A percentile compares a stretch with the other conserved stretches of the same genome.
Conservation (phyloP, 1,284 basidiomycete genomes). For the Marasmius tenuissimus region DNA sequence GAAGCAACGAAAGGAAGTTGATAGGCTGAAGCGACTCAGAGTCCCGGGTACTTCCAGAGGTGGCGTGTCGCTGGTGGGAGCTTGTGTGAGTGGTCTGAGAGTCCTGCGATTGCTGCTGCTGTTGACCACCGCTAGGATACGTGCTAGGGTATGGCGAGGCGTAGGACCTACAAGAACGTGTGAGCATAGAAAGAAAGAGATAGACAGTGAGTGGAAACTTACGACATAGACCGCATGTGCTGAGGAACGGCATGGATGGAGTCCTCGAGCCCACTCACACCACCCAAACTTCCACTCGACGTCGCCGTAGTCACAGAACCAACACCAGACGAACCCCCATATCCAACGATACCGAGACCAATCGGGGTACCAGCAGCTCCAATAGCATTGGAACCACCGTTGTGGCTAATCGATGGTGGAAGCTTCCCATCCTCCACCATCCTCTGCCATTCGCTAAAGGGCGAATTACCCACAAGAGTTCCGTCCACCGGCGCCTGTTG, state of each 20-base stretch:
- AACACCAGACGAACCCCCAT: slow-evolving; percentile 3
- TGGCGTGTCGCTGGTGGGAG: slow-evolving; percentile 24
- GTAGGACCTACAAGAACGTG: neutral
- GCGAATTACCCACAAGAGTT: neutral
- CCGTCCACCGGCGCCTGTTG: neutral
- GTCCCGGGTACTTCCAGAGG: slow-evolving; percentile 2
- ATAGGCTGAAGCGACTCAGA: slow-evolving; percentile 55
- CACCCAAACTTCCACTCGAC: neutral
- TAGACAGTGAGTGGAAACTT: neutral
- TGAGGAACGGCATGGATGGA: slow-evolving; percentile 14
- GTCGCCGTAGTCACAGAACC: neutral
- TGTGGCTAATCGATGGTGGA: slow-evolving; percentile 2
- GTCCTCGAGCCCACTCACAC: slow-evolving; percentile 9
- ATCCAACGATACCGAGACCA: slow-evolving; percentile 7
- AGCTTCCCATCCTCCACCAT: neutral
- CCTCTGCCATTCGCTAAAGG: neutral
- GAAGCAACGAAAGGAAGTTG: slow-evolving; percentile 79
- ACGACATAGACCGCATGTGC: slow-evolving; percentile 3
- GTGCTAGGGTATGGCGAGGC: neutral
- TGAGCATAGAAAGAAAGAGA: neutral
- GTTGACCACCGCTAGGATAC: neutral
- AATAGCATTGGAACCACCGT: neutral
- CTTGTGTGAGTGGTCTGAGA: slow-evolving; percentile 18
- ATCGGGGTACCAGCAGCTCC: slow-evolving; percentile 1
- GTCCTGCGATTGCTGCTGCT: slow-evolving; percentile 9